phyloP scores from a whole-genome alignment of 768 basidiomycete genomes.

The Boletus rubroflammeus region DNA sequence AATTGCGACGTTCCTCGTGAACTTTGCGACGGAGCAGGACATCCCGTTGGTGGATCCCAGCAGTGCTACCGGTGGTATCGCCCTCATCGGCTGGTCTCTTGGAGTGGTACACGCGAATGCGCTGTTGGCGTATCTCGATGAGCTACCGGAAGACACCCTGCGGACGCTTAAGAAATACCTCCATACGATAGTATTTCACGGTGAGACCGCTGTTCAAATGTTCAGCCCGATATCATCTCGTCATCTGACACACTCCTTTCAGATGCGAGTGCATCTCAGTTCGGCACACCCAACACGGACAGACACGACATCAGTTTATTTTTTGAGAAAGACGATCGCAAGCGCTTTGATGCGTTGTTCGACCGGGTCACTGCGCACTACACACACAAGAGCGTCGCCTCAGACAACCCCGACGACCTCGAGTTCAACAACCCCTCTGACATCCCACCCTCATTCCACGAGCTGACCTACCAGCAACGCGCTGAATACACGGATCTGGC shows the following conservation, averaged over 20 bases:
- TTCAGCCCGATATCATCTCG: neutral
- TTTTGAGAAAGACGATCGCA: conserved; percentile 3
- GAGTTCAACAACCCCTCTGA: conserved; percentile 8
- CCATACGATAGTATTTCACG: conserved; percentile 18
- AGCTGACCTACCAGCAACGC: conserved; percentile 13
- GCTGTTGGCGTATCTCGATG: conserved; percentile 15
- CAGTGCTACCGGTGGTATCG: conserved; percentile 7
- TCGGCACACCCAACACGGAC: conserved; percentile 5
- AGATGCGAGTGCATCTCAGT: conserved; percentile 3
- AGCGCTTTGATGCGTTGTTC: conserved; percentile 16
- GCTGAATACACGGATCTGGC: conserved; percentile 6
- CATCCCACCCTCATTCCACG: conserved; percentile 8
- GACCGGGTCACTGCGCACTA: conserved; percentile 15
- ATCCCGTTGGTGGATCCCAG: conserved; percentile 13
- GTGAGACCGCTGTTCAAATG: neutral
- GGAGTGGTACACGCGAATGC: conserved; percentile 10
- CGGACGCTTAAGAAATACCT: conserved; percentile 15
- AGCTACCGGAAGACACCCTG: conserved; percentile 1
- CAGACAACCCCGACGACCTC: conserved; percentile 16
- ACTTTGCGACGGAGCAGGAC: conserved; percentile 12
- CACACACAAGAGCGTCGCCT: conserved; percentile 13
- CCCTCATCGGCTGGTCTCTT: conserved; percentile 21
- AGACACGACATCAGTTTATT: neutral
- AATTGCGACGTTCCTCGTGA: conserved; percentile 16
- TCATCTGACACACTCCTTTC: neutral